Percentiles rank a stretch among this genome's conserved stretches.
These are phyloP conservation scores for Solanum paucissectum DNA, from an alignment of 257 asterid genomes.

Conservation along the genomic window DNA sequence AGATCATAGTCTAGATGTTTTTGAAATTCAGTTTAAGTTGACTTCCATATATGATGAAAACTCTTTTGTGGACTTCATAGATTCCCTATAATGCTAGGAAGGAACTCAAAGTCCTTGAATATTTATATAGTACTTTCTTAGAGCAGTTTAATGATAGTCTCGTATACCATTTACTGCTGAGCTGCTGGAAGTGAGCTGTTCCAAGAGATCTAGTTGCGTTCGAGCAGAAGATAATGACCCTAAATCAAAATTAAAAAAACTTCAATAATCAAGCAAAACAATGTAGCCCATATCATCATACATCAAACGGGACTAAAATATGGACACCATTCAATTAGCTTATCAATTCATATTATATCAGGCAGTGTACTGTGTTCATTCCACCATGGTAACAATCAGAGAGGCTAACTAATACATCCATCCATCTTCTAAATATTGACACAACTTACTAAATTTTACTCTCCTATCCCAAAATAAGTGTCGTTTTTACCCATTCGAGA, in stretches of 20 bases:
- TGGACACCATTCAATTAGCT: background rate
- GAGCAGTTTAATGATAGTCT: background rate
- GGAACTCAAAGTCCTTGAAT: background rate
- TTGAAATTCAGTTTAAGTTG: background rate
- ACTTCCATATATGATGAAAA: background rate
- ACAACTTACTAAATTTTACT: background rate
- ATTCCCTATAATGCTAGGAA: background rate
- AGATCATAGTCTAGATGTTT: background rate
- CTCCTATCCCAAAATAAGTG: background rate
- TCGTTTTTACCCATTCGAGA: background rate
- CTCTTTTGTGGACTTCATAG: background rate
- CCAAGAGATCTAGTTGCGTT: slow-evolving; percentile 67
- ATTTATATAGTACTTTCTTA: background rate
- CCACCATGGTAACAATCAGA: background rate
- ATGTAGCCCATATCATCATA: background rate
- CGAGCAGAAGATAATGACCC: slow-evolving; percentile 66
- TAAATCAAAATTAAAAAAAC: slow-evolving; percentile 1
- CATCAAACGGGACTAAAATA: background rate
- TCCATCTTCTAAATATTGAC: background rate
- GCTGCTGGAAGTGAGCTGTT: slow-evolving; percentile 60
- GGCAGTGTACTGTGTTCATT: background rate
- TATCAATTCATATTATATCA: background rate
- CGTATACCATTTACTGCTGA: slow-evolving; percentile 34
- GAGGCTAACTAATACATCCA: background rate
- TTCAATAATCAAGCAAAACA: background rate